Evolutionary conservation across 768 basidiomycete species (phyloP), one percentile per base, ranked within the genome.

Genomic region (Cantharellus cinnabarinus): DNA sequence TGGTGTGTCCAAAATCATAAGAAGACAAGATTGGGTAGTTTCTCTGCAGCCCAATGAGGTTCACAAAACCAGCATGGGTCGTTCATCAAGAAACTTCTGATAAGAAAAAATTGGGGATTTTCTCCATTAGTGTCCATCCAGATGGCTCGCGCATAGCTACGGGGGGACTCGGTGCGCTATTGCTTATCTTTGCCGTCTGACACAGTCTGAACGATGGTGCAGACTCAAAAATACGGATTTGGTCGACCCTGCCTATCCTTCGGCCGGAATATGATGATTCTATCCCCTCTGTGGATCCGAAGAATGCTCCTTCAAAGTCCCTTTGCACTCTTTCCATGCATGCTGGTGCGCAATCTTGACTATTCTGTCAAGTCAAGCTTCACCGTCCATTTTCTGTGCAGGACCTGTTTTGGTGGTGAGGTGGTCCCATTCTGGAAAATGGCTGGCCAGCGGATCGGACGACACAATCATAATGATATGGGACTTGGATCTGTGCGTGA

Each of bases 101-200:
- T 53, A 54, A 59, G 54, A 89, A 89, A 65, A 77, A 81, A 50
- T 74, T 84, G 29, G 83, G 89, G 29, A 91, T 98, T 64, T 97
- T 90, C 74, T 86, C 89, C 4, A 79, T 94, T 20, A 84, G 89
- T 64, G 89, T 95, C 5, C 93, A 97, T 65, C 94, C 94, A 0
- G 94, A 99, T 66, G 88, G 88, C 62, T 90, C 89, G 20, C 80
- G 94, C 15, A 84, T 99, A 64, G 94, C 95, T n/a, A 99, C 94
- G 0, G 95, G 91, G 38, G 91, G 93, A 2, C 76, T 99, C 38
- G 72, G 72, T 52, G 38, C 39, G 29, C 55, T 14, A 42, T 15
- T 51, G 58, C 5, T 37, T 4, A 40, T 50, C 48, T 34, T 35
- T 53, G 4, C 42, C 2, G 42, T 1, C 56, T 44, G 14, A 58